These are phyloP conservation scores for Paecilomyces variotii DNA, from an alignment of 2,329 filamentous ascomycete genomes.

Conservation along the genomic window DNA sequence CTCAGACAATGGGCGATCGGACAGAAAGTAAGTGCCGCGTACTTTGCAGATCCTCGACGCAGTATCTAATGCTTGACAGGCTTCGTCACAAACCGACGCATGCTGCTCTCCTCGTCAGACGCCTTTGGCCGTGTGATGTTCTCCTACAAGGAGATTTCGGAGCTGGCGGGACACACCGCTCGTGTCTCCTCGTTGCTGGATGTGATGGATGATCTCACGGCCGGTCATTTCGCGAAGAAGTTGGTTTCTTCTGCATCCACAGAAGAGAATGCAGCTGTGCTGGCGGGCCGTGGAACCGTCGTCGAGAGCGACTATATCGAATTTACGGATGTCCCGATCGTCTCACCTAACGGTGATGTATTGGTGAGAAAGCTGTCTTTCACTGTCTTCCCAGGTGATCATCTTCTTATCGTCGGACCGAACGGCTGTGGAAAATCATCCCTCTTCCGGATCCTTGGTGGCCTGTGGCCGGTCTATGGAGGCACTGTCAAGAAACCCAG, in stretches of 20 bases:
- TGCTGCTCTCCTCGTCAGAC: slow-evolving; percentile 88
- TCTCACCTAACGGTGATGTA: slow-evolving; percentile 93
- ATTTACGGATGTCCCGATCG: slow-evolving; percentile 85
- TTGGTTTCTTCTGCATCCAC: slow-evolving; percentile 81
- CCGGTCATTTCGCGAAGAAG: slow-evolving; percentile 91
- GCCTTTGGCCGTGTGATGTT: slow-evolving; percentile 96
- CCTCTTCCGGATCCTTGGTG: slow-evolving; percentile 90
- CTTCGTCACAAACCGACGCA: slow-evolving; percentile 88
- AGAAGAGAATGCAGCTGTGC: slow-evolving; percentile 72
- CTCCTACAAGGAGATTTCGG: slow-evolving; percentile 94
- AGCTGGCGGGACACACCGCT: slow-evolving; percentile 90
- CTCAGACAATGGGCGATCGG: slow-evolving; percentile 43
- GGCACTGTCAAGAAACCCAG: slow-evolving; percentile 86
- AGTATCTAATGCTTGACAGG: slow-evolving; percentile 32
- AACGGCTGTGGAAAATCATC: slow-evolving; percentile 97
- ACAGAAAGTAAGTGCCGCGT: slow-evolving; percentile 46
- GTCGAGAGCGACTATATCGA: slow-evolving; percentile 76
- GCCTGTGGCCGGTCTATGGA: slow-evolving; percentile 95
- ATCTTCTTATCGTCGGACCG: slow-evolving; percentile 88
- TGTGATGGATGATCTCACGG: slow-evolving; percentile 88
- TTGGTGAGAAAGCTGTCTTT: slow-evolving; percentile 81
- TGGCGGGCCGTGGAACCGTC: slow-evolving; percentile 72
- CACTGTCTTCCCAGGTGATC: slow-evolving; percentile 74
- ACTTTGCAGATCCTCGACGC: slow-evolving; percentile 1
- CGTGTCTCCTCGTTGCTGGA: slow-evolving; percentile 82